Conservation (phyloP, 495 filamentous ascomycete species). For the Tuber umbilicatum region DNA sequence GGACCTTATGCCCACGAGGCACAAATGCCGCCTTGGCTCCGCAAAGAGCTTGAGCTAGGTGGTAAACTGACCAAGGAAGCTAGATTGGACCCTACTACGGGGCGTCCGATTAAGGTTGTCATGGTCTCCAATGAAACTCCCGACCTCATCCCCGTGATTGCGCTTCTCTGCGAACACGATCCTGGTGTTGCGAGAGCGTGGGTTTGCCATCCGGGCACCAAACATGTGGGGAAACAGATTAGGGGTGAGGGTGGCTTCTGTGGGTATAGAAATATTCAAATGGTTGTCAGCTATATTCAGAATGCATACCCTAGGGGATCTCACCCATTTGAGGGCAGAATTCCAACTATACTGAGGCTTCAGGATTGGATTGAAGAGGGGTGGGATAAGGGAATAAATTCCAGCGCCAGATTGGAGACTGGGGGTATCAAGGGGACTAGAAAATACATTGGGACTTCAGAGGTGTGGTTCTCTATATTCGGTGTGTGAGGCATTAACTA, state of each 20-base stretch:
- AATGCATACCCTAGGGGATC: conserved; percentile 52
- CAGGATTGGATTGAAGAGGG: conserved; percentile 86
- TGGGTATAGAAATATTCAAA: conserved; percentile 96
- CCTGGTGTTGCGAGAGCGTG: conserved; percentile 60
- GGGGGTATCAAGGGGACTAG: conserved; percentile 80
- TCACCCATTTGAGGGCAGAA: conserved; percentile 52
- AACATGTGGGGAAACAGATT: conserved; percentile 73
- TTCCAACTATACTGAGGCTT: conserved; percentile 75
- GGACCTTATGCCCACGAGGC: conserved; percentile 82
- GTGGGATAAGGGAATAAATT: conserved; percentile 82
- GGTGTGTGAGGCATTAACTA: conserved; percentile 17
- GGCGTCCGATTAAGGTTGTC: conserved; percentile 46
- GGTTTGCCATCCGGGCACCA: conserved; percentile 67
- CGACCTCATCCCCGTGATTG: conserved; percentile 68
- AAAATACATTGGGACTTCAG: conserved; percentile 93
- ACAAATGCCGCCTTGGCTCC: conserved; percentile 78
- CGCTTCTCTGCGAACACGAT: conserved; percentile 64
- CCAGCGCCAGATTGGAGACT: conserved; percentile 66
- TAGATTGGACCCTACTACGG: conserved; percentile 50
- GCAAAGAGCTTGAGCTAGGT: conserved; percentile 59
- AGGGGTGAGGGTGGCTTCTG: conserved; percentile 84
- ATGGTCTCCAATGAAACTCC: conserved; percentile 56
- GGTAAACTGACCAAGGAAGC: conserved; percentile 54
- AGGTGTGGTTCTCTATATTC: conserved; percentile 52
- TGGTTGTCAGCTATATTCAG: conserved; percentile 75